Conservation (phyloP, 306 rosid genomes). For the Fagus crenata region DNA sequence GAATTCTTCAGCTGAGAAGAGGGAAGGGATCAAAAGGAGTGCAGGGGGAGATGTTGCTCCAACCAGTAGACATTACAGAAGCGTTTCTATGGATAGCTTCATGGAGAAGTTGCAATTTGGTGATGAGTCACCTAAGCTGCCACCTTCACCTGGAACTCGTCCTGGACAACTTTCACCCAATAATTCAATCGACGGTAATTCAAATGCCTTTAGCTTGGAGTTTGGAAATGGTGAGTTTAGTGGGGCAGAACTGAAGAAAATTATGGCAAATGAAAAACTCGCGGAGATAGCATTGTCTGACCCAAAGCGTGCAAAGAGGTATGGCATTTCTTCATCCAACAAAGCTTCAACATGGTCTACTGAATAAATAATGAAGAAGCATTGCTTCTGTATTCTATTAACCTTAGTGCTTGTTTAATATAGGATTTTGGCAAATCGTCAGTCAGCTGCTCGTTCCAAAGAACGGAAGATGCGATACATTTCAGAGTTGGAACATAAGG, state of each 20-base stretch:
- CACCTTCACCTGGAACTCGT: conserved; percentile 60
- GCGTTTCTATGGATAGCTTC: conserved; percentile 93
- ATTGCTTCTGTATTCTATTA: not conserved
- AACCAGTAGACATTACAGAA: conserved; percentile 67
- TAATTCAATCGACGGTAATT: conserved; percentile 55
- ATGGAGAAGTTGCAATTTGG: conserved; percentile 74
- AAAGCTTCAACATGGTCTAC: not conserved
- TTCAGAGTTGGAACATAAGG: conserved; percentile 93
- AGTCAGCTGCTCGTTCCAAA: conserved; percentile 93
- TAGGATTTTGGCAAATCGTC: conserved; percentile 93
- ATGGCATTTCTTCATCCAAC: conserved; percentile 6
- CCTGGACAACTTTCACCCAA: conserved; percentile 60
- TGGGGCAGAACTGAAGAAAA: conserved; percentile 92
- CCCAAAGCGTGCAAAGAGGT: conserved; percentile 98
- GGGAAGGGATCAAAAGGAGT: conserved; percentile 79
- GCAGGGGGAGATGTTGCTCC: conserved; percentile 75
- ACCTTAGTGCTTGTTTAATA: conserved; percentile 12
- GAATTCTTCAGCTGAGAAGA: conserved; percentile 51
- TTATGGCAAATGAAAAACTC: conserved; percentile 94
- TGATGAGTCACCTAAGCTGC: conserved; percentile 66
- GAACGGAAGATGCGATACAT: conserved; percentile 93
- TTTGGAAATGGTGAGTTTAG: conserved; percentile 92
- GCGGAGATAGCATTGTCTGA: conserved; percentile 85
- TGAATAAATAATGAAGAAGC: not conserved
- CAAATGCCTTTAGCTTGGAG: conserved; percentile 77